Percentiles rank a stretch among this genome's conserved stretches.
Evolutionary conservation across 2,329 filamentous ascomycete genomes (phyloP).

Genomic region (Cercospora beticola): DNA sequence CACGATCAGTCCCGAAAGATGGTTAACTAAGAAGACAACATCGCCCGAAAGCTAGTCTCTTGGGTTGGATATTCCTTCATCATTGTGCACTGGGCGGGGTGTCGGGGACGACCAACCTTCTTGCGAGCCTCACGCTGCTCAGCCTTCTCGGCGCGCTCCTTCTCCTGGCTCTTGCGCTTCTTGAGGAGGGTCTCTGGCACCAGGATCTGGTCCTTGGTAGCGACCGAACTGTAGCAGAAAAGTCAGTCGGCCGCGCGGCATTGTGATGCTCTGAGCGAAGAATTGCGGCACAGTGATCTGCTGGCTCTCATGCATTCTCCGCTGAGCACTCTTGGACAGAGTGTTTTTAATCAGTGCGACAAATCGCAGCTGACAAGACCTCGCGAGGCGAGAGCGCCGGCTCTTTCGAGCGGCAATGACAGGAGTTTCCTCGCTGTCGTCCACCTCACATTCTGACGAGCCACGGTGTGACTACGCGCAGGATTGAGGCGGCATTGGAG

Average conservation of each 20-base stretch:
- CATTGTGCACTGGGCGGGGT: slow-evolving; percentile 53
- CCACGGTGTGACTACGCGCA: slow-evolving; percentile 38
- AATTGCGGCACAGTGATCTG: slow-evolving; percentile 91
- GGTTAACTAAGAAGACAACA: slow-evolving; percentile 96
- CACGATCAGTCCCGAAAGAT: slow-evolving; percentile 97
- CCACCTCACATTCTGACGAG: slow-evolving; percentile 39
- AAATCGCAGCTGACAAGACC: slow-evolving; percentile 33
- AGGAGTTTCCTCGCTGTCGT: slow-evolving; percentile 18
- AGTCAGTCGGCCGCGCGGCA: slow-evolving; percentile 67
- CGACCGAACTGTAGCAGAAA: slow-evolving; percentile 70
- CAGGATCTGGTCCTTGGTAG: slow-evolving; percentile 91
- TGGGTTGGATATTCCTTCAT: slow-evolving; percentile 74
- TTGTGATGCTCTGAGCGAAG: slow-evolving; percentile 71
- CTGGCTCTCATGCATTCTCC: slow-evolving; percentile 54
- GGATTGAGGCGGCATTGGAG: slow-evolving; percentile 36
- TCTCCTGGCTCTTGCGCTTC: slow-evolving; percentile 99
- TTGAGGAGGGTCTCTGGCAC: slow-evolving; percentile 99
- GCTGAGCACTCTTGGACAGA: slow-evolving; percentile 30
- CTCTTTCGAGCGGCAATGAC: slow-evolving; percentile 28
- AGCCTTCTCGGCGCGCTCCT: slow-evolving; percentile 86
- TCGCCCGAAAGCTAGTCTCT: slow-evolving; percentile 83
- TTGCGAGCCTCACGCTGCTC: slow-evolving; percentile 61
- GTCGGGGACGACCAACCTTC: slow-evolving; percentile 65
- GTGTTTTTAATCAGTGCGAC: slow-evolving; percentile 74
- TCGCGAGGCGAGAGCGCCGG: slow-evolving; percentile 34